Conservation (phyloP, 192 early-diverging fungal species). For the Backusella tuberculispora region DNA sequence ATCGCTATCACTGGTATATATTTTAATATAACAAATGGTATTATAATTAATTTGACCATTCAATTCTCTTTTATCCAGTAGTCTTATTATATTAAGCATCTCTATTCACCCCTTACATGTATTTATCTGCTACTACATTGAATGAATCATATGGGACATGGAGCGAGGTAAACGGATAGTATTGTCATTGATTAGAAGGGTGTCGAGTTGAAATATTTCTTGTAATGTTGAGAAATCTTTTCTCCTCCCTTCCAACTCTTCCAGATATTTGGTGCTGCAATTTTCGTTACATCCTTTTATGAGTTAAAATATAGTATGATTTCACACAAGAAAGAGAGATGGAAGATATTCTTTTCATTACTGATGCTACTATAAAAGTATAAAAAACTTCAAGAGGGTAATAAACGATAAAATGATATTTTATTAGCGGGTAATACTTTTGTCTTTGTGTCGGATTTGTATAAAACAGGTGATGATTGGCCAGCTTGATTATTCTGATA, state of each 20-base stretch:
- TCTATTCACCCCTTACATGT: neutral
- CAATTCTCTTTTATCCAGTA: too few relatives aligned
- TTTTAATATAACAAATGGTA: neutral
- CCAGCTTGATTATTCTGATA: too few relatives aligned
- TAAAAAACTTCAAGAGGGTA: too few relatives aligned
- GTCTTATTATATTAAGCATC: neutral
- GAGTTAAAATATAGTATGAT: neutral
- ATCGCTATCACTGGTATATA: neutral
- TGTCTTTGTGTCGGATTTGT: too few relatives aligned
- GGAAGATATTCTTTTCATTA: neutral
- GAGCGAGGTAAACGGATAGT: neutral
- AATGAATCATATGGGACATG: neutral
- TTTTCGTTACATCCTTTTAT: too few relatives aligned
- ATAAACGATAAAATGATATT: too few relatives aligned
- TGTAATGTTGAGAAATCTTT: conserved; percentile 1
- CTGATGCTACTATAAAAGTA: neutral
- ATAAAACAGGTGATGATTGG: too few relatives aligned
- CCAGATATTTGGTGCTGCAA: too few relatives aligned
- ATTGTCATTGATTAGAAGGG: neutral
- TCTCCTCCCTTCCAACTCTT: neutral
- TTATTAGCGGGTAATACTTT: too few relatives aligned
- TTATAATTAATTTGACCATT: neutral
- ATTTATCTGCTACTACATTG: neutral
- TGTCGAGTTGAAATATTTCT: too few relatives aligned
- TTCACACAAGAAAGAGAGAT: neutral